Evolutionary conservation across 371 early-diverging fungal genomes (phyloP).

Genomic region (Apophysomyces sp.): DNA sequence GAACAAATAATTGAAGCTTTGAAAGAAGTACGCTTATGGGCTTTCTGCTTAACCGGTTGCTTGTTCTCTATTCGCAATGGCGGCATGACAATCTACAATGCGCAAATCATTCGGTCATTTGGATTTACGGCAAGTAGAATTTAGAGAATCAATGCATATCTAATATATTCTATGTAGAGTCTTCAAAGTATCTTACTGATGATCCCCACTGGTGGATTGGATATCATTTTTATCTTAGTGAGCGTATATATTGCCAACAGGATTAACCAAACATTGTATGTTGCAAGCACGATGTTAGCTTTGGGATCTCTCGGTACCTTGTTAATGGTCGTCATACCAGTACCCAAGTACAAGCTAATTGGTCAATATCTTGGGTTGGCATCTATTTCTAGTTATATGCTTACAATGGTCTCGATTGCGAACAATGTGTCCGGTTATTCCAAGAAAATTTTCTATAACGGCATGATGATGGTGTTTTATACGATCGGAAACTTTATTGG

Average conservation of each 20-base stretch:
- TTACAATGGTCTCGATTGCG: constrained; percentile 4
- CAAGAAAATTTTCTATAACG: constrained; percentile 1
- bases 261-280: too few relatives aligned
- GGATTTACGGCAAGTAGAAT: not conserved
- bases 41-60: constrained; percentile 21
- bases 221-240: too few relatives aligned
- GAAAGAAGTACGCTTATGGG: constrained; percentile 29
- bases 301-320: constrained; percentile 2
- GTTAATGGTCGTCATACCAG: constrained; percentile 28
- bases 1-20: constrained; percentile 31
- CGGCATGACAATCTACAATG: constrained; percentile 29
- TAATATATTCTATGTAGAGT: too few relatives aligned
- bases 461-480: constrained; percentile 9
- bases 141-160: constrained; percentile 5
- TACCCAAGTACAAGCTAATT: constrained; percentile 19
- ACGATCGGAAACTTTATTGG: constrained; percentile 18
- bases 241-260: too few relatives aligned
- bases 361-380: not conserved
- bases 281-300: too few relatives aligned
- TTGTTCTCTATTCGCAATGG: constrained; percentile 30
- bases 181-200: too few relatives aligned
- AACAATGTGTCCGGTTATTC: constrained; percentile 12
- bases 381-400: not conserved
- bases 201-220: too few relatives aligned
- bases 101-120: constrained; percentile 25